phyloP scores from a whole-genome alignment of 2,329 filamentous ascomycete species.

The Aspergillus hiratsukae region DNA sequence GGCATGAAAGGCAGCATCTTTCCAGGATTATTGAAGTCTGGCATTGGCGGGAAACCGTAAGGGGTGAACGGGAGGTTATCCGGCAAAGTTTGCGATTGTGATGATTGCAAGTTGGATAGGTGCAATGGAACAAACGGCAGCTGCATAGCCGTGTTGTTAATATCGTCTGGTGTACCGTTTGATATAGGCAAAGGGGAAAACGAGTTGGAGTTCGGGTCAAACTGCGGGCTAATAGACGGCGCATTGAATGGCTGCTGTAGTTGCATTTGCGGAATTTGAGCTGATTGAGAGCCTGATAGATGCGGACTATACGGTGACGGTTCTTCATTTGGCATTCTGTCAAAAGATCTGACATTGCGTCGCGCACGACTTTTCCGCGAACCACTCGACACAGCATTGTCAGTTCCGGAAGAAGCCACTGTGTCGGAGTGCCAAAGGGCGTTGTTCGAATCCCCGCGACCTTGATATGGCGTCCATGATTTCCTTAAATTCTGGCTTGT shows the following conservation, averaged over 20 bases:
- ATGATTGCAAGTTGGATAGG: not conserved
- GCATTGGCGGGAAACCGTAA: constrained; percentile 7
- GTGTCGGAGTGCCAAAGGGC: constrained; percentile 1
- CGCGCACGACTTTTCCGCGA: not conserved
- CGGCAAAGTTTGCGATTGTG: constrained; percentile 1
- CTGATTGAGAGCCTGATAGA: not conserved
- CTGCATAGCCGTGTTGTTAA: not conserved
- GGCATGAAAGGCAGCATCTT: constrained; percentile 9
- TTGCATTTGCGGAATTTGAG: not conserved
- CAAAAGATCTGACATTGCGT: not conserved
- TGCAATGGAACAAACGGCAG: constrained; percentile 6
- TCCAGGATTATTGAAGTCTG: constrained; percentile 5
- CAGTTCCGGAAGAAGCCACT: not conserved
- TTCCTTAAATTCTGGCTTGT: not conserved
- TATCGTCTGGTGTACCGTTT: not conserved
- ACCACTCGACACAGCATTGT: not conserved
- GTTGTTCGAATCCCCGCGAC: constrained; percentile 16
- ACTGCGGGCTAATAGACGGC: not conserved
- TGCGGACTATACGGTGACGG: not conserved
- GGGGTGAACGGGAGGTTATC: constrained; percentile 6
- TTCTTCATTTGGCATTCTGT: constrained; percentile 1
- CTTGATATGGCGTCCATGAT: constrained; percentile 17
- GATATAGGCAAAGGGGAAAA: constrained; percentile 3
- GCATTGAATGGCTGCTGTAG: not conserved
- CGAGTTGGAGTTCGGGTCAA: constrained; percentile 5